A percentile compares a stretch with the other conserved stretches of the same genome.
These are phyloP conservation scores for Porodaedalea pini DNA, from an alignment of 1,284 basidiomycete genomes.

Conservation along the genomic window DNA sequence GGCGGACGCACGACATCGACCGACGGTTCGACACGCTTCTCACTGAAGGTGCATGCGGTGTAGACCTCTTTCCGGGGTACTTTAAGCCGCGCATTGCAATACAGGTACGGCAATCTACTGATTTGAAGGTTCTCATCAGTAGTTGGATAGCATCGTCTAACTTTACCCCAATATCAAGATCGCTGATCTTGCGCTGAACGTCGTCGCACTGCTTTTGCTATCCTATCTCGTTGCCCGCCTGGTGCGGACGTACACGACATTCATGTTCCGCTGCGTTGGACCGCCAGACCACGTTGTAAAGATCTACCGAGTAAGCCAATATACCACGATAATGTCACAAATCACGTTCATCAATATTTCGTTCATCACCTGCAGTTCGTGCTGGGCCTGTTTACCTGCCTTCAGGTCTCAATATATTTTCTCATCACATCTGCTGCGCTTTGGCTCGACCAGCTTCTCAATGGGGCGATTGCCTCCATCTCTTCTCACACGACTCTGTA, in stretches of 20 bases:
- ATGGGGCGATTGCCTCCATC: conserved; percentile 41
- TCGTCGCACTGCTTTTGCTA: conserved; percentile 38
- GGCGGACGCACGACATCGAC: conserved; percentile 40
- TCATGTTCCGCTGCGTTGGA: conserved; percentile 52
- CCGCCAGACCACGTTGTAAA: conserved; percentile 47
- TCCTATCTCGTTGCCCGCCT: conserved; percentile 39
- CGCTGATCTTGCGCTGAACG: conserved; percentile 44
- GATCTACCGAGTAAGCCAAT: conserved; percentile 34
- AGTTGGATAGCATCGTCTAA: background rate
- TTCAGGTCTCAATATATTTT: conserved; percentile 55
- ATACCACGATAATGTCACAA: conserved; percentile 21
- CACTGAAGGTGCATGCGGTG: conserved; percentile 39
- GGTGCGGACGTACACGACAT: conserved; percentile 38
- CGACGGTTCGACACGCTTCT: conserved; percentile 39
- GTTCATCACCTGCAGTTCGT: conserved; percentile 40
- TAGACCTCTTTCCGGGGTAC: conserved; percentile 45
- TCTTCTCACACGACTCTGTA: conserved; percentile 43
- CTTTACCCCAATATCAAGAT: too few relatives aligned
- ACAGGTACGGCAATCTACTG: background rate
- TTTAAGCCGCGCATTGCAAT: conserved; percentile 33
- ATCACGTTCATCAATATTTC: background rate
- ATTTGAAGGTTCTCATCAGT: background rate
- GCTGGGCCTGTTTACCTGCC: conserved; percentile 49
- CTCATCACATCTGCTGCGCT: conserved; percentile 47
- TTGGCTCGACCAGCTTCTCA: conserved; percentile 52